Base-by-base conservation (phyloP, 2,329 filamentous ascomycete species). In the Diaporthe ampelina region DNA sequence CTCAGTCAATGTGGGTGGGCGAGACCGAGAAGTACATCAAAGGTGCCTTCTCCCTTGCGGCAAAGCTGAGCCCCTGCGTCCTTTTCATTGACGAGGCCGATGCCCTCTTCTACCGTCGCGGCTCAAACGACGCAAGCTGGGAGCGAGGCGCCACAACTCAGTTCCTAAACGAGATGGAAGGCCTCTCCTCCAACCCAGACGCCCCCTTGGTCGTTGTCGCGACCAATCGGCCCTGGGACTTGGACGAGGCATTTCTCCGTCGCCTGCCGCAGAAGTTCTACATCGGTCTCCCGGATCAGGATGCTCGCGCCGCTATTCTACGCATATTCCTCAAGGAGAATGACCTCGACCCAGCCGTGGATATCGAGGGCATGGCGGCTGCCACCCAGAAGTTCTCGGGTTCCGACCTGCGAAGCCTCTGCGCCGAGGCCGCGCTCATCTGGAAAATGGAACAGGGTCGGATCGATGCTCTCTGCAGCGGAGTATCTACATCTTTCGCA, bases 11-110 rank as follows among this genome's bases (percentile, higher is more conserved):
- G 26, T 78, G 48, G 10, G 21, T 69, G 1, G 81, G 80, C n/a
- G 78, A 80, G 11, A 56, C 73, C 11, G 80, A 82, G 69, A 80
- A 81, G 70, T 37, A 71, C 9, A 80, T 83, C 75, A 76, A 75
- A 43, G 78, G 78, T 1, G 52, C 76, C 17, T 82, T 82, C 61
- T 73, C 76, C 10, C 59, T 82, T 0, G 80, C 75, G 9, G 68
- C 74, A 0, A 79, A 78, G 70, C 72, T 81, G 4, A 13, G 71
- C 19, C 81, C 81, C 0, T 79, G 80, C 76, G 77, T 82, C 45
- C 69, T 83, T 37, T 81, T 82, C 74, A 50, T 81, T 26, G 80
- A 81, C 74, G 79, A 81, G 68, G 78, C 77, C n/a, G 79, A 78
- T 43, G 73, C 72, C 1, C 63, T 78, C 40, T 63, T 79, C 43